Evolutionary conservation across 208 protist genomes (phyloP).

Genomic region (Trichomonas vaginalis): DNA sequence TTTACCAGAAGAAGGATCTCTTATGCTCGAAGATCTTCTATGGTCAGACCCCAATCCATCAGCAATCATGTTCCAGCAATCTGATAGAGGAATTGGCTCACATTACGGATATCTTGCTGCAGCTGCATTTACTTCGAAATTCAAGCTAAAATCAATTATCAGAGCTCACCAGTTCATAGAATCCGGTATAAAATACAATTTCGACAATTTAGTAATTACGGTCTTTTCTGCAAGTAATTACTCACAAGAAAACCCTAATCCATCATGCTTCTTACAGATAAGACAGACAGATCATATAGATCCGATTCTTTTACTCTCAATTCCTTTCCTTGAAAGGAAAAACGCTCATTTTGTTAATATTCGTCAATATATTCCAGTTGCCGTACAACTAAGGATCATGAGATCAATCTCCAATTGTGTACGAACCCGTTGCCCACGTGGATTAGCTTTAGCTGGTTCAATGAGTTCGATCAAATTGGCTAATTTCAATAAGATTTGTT

Average conservation of each 20-base stretch:
- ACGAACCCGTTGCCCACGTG: no score
- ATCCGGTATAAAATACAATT: background rate
- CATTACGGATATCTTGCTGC: background rate
- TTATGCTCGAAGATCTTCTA: background rate
- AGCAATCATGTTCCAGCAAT: background rate
- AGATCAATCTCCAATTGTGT: no score
- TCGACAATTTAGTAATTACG: background rate
- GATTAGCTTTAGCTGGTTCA: no score
- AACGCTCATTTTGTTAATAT: no score
- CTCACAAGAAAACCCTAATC: background rate
- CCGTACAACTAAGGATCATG: no score
- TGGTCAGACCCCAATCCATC: background rate
- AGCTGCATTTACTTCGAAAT: background rate
- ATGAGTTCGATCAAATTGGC: no score
- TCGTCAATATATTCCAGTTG: no score
- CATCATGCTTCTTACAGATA: no score
- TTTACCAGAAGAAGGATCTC: background rate
- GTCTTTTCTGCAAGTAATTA: background rate
- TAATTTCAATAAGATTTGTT: no score
- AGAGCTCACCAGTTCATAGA: background rate
- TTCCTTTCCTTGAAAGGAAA: no score
- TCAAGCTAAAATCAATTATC: background rate
- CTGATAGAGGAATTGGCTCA: background rate
- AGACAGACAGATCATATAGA: no score
- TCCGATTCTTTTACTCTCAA: no score